These are phyloP conservation scores for Epichloe brachyelytri DNA, from an alignment of 2,329 filamentous ascomycete species.

Conservation along the genomic window DNA sequence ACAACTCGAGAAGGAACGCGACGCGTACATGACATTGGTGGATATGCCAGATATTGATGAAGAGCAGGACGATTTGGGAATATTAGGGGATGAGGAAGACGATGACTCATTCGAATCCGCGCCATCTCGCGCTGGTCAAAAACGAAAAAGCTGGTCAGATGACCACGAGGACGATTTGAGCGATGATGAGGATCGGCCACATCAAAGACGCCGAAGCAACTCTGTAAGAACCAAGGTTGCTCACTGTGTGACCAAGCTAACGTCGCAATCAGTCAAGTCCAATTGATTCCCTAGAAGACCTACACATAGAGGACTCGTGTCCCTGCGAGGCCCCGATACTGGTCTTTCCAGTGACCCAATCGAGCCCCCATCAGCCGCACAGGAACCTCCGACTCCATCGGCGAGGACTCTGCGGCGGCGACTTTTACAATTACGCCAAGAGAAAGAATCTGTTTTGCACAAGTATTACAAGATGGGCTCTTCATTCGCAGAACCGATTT, in stretches of 20 bases:
- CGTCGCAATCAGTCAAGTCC: constrained; percentile 39
- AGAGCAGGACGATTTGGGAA: constrained; percentile 48
- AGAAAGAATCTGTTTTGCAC: constrained; percentile 64
- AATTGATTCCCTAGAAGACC: constrained; percentile 53
- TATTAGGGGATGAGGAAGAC: constrained; percentile 45
- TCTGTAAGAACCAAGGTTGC: constrained; percentile 42
- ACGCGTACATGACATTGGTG: constrained; percentile 73
- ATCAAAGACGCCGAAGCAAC: constrained; percentile 75
- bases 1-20: constrained; percentile 58
- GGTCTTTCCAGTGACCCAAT: constrained; percentile 35
- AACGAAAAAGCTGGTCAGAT: constrained; percentile 70
- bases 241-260: not conserved
- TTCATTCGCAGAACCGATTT: constrained; percentile 89
- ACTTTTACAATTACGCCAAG: constrained; percentile 59
- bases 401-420: constrained; percentile 59
- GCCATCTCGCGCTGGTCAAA: constrained; percentile 39
- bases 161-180: constrained; percentile 56
- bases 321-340: constrained; percentile 33
- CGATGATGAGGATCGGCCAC: constrained; percentile 62
- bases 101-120: constrained; percentile 32
- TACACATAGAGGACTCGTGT: constrained; percentile 45
- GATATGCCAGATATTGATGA: constrained; percentile 88
- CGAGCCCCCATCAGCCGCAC: constrained; percentile 45
- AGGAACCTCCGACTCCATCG: constrained; percentile 50
- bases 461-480: constrained; percentile 78